Base-by-base conservation (phyloP, 139 green algal genomes). In the Zygnema circumcarinatum region DNA sequence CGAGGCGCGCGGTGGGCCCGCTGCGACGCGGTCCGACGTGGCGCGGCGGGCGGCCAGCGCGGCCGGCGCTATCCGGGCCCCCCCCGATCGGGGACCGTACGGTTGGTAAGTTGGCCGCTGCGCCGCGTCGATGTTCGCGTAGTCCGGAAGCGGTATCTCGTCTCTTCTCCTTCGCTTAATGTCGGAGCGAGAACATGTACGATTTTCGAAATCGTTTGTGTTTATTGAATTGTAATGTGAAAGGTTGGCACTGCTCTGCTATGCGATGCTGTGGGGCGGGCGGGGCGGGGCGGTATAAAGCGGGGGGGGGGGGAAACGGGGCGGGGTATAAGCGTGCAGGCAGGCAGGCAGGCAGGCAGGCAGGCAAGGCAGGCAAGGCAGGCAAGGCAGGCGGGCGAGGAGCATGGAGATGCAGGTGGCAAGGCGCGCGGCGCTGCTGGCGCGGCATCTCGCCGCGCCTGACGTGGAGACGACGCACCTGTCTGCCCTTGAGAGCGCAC, bases 151-250 rank as follows among this genome's bases (percentile, higher is more conserved):
- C n/a, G n/a, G n/a, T n/a, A n/a, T n/a, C n/a, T n/a, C n/a, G n/a
- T n/a, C n/a, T n/a, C n/a, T n/a, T n/a, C n/a, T n/a, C n/a, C n/a
- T n/a, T n/a, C n/a, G n/a, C n/a, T n/a, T n/a, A n/a, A n/a, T n/a
- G n/a, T n/a, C n/a, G n/a, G n/a, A n/a, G n/a, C n/a, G n/a, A n/a
- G n/a, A n/a, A n/a, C n/a, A n/a, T n/a, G n/a, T n/a, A n/a, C n/a
- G n/a, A n/a, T n/a, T n/a, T n/a, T n/a, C n/a, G 33, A 83, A n/a
- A 11, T 20, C 29, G 79, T 85, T 36, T 38, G 38, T 33, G n/a
- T 31, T 22, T 47, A 85, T 22, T 47, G 81, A 56, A n/a, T 35
- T 25, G 79, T 47, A 56, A 85, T 84, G 38, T 85, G 79, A 47
- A 33, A 29, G 2, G 79, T 32, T 31, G 79, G 79, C 79, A 38